Percentiles rank a stretch among this genome's conserved stretches.
These are phyloP conservation scores for Diplocarpon rosae DNA, from an alignment of 2,329 filamentous ascomycete genomes.

Conservation along the genomic window DNA sequence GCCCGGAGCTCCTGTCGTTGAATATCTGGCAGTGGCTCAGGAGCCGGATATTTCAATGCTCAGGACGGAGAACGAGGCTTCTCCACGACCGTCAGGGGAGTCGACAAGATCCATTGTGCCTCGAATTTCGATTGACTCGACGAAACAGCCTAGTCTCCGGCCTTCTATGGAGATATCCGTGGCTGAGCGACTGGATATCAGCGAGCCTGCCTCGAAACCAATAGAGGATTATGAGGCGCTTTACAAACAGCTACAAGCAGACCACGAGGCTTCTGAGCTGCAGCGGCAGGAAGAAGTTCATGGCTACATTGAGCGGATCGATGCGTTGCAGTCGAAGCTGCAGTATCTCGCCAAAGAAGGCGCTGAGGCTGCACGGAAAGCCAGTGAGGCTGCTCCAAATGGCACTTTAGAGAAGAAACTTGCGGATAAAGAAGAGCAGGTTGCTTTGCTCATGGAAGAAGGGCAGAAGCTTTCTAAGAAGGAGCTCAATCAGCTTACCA, in stretches of 20 bases:
- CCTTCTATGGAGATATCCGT: constrained; percentile 24
- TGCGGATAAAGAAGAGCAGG: constrained; percentile 82
- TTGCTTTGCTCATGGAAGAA: constrained; percentile 83
- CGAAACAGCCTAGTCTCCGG: constrained; percentile 14
- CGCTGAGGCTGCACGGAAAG: constrained; percentile 61
- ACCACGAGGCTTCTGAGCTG: constrained; percentile 23
- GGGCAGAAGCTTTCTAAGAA: constrained; percentile 78
- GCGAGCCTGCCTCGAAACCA: constrained; percentile 6
- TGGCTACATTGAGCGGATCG: constrained; percentile 76
- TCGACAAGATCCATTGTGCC: constrained; percentile 20
- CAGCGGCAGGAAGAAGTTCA: constrained; percentile 73
- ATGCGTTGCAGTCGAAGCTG: constrained; percentile 83
- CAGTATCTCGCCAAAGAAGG: constrained; percentile 77
- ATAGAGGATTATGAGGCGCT: constrained; percentile 30
- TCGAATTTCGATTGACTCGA: constrained; percentile 18
- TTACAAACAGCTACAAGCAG: constrained; percentile 28
- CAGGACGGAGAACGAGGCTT: constrained; percentile 14
- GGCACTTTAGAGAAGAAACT: constrained; percentile 67
- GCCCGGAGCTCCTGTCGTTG: constrained; percentile 6
- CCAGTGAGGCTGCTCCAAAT: constrained; percentile 47
- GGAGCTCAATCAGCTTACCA: constrained; percentile 73
- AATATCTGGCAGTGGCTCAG: background rate
- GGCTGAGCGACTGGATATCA: constrained; percentile 7
- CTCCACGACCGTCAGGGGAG: constrained; percentile 22
- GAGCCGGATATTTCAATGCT: constrained; percentile 8